Conservation (phyloP, 805 yeast genomes). For the Hanseniaspora guilliermondii region DNA sequence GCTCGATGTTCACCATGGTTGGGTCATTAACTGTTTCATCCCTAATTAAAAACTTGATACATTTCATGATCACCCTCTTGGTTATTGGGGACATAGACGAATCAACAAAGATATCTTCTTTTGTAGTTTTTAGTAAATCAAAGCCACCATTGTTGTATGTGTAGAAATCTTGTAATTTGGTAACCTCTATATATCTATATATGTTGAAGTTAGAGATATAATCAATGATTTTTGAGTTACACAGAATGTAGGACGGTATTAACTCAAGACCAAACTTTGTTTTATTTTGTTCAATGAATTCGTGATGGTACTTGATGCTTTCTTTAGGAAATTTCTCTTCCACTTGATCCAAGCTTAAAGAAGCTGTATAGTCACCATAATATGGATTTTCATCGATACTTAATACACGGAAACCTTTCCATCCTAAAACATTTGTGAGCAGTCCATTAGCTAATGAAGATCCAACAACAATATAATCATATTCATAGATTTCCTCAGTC, state of each 20-base stretch:
- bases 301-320: conserved; percentile 30
- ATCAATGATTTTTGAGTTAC: conserved; percentile 59
- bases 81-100: conserved; percentile 61
- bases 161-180: conserved; percentile 76
- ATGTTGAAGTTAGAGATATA: conserved; percentile 66
- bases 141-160: conserved; percentile 74
- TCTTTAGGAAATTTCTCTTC: conserved; percentile 71
- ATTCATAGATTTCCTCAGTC: conserved; percentile 42
- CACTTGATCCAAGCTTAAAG: conserved; percentile 75
- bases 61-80: conserved; percentile 48
- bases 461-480: conserved; percentile 84
- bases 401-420: conserved; percentile 95
- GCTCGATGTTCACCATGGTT: conserved; percentile 43
- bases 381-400: conserved; percentile 76
- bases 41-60: conserved; percentile 30
- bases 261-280: conserved; percentile 79
- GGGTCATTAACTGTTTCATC: conserved; percentile 82
- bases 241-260: conserved; percentile 76
- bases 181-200: conserved; percentile 83
- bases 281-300: conserved; percentile 22
- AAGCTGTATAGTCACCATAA: conserved; percentile 82
- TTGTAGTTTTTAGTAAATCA: conserved; percentile 72
- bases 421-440: conserved; percentile 83
- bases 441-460: conserved; percentile 85
- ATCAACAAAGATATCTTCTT: conserved; percentile 87